Evolutionary conservation across 140 eudicot species (phyloP).

Genomic region (Bidens hawaiensis): DNA sequence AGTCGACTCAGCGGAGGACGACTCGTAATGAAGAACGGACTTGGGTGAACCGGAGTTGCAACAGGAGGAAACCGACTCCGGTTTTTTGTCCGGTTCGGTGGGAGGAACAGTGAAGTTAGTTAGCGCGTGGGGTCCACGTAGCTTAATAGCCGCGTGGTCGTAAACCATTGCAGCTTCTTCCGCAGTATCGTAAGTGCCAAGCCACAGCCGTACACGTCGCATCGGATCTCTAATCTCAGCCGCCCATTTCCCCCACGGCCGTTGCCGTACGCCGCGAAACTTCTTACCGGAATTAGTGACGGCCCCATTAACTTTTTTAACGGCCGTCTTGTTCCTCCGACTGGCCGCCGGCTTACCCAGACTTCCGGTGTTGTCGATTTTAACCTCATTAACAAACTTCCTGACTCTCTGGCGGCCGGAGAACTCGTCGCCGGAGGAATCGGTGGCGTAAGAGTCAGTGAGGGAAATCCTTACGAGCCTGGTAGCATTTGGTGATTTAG

Average conservation of each 20-base stretch:
- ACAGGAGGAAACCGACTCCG: slow-evolving; percentile 28
- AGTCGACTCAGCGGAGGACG: slow-evolving; percentile 33
- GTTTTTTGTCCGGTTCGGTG: slow-evolving; percentile 11
- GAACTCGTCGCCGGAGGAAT: slow-evolving; percentile 67
- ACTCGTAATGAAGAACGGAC: slow-evolving; percentile 60
- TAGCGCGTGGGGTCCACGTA: slow-evolving; percentile 98
- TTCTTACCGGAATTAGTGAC: slow-evolving; percentile 38
- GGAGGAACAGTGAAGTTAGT: slow-evolving; percentile 66
- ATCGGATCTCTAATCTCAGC: slow-evolving; percentile 94
- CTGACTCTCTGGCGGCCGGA: slow-evolving; percentile 37
- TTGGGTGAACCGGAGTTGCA: slow-evolving; percentile 78
- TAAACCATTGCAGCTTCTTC: slow-evolving; percentile 98
- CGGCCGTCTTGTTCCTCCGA: slow-evolving; percentile 26
- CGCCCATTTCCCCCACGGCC: slow-evolving; percentile 99
- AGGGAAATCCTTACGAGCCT: slow-evolving; percentile 66
- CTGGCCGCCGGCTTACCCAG: not conserved
- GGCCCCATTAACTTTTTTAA: slow-evolving; percentile 11
- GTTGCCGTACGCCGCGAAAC: slow-evolving; percentile 88
- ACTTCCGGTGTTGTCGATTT: slow-evolving; percentile 29
- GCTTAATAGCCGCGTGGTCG: slow-evolving; percentile 93
- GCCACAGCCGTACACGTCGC: slow-evolving; percentile 81
- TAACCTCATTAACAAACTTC: slow-evolving; percentile 57
- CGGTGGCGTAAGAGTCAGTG: slow-evolving; percentile 86
- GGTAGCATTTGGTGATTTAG: not conserved
- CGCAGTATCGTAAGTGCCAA: slow-evolving; percentile 86